Percentiles rank a stretch among this genome's conserved stretches.
Conservation (phyloP, 169 alveolate species). For the Plasmodium gallinaceum region DNA sequence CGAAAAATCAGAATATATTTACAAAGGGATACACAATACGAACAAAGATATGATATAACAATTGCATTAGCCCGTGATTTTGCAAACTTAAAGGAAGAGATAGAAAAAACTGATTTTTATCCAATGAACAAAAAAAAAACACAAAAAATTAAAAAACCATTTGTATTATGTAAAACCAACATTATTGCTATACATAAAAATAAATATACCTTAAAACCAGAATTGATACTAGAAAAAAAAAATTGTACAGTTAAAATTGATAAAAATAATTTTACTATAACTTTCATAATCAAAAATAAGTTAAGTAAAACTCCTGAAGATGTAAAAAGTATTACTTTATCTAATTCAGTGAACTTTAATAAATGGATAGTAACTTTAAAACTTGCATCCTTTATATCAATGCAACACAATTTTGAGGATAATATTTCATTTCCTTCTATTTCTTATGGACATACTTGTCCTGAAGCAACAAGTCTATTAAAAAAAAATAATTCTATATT, state of each 20-base stretch:
- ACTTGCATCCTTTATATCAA: slow-evolving; percentile 82
- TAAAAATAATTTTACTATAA: slow-evolving; percentile 63
- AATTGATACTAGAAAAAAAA: slow-evolving; percentile 77
- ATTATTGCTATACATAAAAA: slow-evolving; percentile 79
- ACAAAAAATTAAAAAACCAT: slow-evolving; percentile 76
- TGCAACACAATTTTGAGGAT: slow-evolving; percentile 54
- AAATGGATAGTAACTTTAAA: slow-evolving; percentile 83
- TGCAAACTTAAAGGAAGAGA: slow-evolving; percentile 30
- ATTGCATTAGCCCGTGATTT: slow-evolving; percentile 83
- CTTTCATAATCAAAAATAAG: slow-evolving; percentile 57
- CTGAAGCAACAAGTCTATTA: slow-evolving; percentile 80
- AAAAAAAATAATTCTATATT: slow-evolving; percentile 27
- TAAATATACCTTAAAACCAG: slow-evolving; percentile 80
- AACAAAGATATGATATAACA: slow-evolving; percentile 83
- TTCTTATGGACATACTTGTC: slow-evolving; percentile 83
- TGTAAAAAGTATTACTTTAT: slow-evolving; percentile 33
- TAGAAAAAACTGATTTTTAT: slow-evolving; percentile 54
- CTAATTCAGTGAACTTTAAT: slow-evolving; percentile 72
- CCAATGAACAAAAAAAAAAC: slow-evolving; percentile 59
- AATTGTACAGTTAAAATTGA: slow-evolving; percentile 71
- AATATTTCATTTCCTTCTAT: slow-evolving; percentile 81
- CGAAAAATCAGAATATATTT: slow-evolving; percentile 81
- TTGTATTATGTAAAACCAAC: slow-evolving; percentile 79
- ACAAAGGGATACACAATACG: slow-evolving; percentile 79
- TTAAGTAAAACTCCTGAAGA: slow-evolving; percentile 12